Conservation (phyloP, 2,329 filamentous ascomycete species). For the Aspergillus phoenicis region DNA sequence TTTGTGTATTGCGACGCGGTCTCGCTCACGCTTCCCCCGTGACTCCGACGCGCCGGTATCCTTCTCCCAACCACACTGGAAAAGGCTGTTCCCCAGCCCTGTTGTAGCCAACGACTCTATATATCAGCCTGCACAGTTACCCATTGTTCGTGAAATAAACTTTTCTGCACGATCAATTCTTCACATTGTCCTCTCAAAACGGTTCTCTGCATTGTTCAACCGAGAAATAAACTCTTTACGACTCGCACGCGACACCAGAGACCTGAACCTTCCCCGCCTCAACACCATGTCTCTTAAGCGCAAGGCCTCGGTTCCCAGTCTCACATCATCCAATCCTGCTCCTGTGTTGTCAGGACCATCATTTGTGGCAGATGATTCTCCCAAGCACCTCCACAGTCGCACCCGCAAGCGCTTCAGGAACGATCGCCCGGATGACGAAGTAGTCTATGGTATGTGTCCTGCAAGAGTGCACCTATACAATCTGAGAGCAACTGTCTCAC, state of each 20-base stretch:
- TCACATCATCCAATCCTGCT: constrained; percentile 43
- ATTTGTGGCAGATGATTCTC: constrained; percentile 36
- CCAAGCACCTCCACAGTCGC: constrained; percentile 55
- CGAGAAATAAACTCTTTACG: background rate
- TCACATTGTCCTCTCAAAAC: background rate
- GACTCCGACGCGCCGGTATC: constrained; percentile 10
- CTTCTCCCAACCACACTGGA: constrained; percentile 18
- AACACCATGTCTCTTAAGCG: constrained; percentile 59
- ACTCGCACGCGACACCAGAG: background rate
- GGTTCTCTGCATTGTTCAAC: background rate
- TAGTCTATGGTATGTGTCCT: constrained; percentile 55
- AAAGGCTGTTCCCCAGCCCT: constrained; percentile 14
- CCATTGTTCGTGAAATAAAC: background rate
- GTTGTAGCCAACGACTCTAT: background rate
- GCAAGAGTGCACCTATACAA: background rate
- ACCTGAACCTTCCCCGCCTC: background rate
- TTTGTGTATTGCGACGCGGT: constrained; percentile 15
- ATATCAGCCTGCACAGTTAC: background rate
- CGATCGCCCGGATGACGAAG: constrained; percentile 58
- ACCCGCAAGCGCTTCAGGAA: constrained; percentile 63
- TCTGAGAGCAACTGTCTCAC: constrained; percentile 20
- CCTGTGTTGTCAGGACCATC: constrained; percentile 25
- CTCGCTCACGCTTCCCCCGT: background rate
- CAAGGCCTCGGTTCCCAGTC: constrained; percentile 57
- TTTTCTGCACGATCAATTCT: background rate